These are phyloP conservation scores for Hypsizygus ulmarius DNA, from an alignment of 1,284 basidiomycete genomes.

Conservation along the genomic window DNA sequence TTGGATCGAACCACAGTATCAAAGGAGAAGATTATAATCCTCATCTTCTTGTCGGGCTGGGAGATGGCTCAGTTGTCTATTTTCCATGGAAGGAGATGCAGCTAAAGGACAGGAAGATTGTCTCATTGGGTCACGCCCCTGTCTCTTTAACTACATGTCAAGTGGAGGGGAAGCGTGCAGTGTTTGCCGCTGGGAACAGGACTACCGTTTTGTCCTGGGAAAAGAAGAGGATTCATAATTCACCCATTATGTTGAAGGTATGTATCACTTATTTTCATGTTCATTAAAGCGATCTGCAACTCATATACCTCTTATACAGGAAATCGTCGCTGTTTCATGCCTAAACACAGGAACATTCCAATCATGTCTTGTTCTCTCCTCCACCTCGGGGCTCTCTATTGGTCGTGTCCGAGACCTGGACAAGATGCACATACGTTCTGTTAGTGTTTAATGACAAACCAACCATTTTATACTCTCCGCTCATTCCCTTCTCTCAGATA, in stretches of 20 bases:
- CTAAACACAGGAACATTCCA: conserved; percentile 49
- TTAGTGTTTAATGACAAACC: conserved; percentile 37
- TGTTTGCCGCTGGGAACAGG: conserved; percentile 66
- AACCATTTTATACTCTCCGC: not conserved
- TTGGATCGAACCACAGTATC: conserved; percentile 40
- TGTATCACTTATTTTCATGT: not conserved
- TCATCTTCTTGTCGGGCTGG: conserved; percentile 76
- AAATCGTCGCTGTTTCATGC: conserved; percentile 53
- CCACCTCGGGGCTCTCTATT: conserved; percentile 55
- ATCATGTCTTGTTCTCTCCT: conserved; percentile 58
- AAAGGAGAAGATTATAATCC: conserved; percentile 41
- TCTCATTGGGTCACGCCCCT: conserved; percentile 69
- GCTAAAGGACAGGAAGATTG: conserved; percentile 53
- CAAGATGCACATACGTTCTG: conserved; percentile 80
- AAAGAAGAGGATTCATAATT: conserved; percentile 61
- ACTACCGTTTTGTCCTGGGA: conserved; percentile 68
- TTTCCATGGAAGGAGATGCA: conserved; percentile 48
- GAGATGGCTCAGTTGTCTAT: conserved; percentile 75
- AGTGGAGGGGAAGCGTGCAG: conserved; percentile 47
- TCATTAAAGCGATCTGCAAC: conserved; percentile 1
- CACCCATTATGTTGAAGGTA: conserved; percentile 78
- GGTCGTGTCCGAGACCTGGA: conserved; percentile 69
- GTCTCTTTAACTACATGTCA: conserved; percentile 55
- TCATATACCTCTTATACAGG: conserved; percentile 37
- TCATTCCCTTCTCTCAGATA: conserved; percentile 41